Base-by-base conservation (phyloP, 345 rosid genomes). In the Anastatica hierochuntica region DNA sequence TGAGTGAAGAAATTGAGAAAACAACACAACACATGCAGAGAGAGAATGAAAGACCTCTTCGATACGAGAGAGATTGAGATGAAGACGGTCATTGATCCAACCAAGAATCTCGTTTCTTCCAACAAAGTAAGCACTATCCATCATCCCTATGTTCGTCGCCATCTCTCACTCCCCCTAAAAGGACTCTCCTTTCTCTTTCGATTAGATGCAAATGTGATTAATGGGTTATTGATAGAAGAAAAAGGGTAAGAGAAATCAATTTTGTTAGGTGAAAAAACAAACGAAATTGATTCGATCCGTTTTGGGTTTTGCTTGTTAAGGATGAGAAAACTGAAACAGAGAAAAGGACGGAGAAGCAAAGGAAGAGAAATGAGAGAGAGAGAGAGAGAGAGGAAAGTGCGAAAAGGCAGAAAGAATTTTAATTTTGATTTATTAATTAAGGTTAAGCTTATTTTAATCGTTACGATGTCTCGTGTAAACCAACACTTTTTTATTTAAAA, bases 61-160 rank as follows among this genome's bases (percentile, higher is more conserved):
- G 65, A 90, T 65, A 24, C 96, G 88, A 56, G 94, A 61, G 67
- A 90, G 96, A 56, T 76, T 85, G 64, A 88, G 94, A 72, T 79
- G 96, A 58, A 92, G 96, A 38, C 88, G 64, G 58, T 76, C 80
- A 68, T 88, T 92, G 72, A 92, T 85, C 98, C 98, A 88, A 7
- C 88, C 73, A 52, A 92, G 68, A 44, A 92, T 70, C 83, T 92
- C 98, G 64, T 81, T 88, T 64, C 98, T 77, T 23, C 98, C 98
- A 35, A 92, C 98, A 44, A 92, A 92, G 73, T 92, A 92, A 3
- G 95, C 98, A 71, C 95, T 76, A 56, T 88, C 96, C 96, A 92
- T 92, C 85, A 85, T 92, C 26, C 98, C 98, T 31, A 92, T 88
- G 65, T 78, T 85, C 15, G 84, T 65, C 39, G 98, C 86, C 98